Percentiles rank a stretch among this genome's conserved stretches.
Evolutionary conservation across 495 filamentous ascomycete genomes (phyloP).

Genomic region (Podospora sp.): DNA sequence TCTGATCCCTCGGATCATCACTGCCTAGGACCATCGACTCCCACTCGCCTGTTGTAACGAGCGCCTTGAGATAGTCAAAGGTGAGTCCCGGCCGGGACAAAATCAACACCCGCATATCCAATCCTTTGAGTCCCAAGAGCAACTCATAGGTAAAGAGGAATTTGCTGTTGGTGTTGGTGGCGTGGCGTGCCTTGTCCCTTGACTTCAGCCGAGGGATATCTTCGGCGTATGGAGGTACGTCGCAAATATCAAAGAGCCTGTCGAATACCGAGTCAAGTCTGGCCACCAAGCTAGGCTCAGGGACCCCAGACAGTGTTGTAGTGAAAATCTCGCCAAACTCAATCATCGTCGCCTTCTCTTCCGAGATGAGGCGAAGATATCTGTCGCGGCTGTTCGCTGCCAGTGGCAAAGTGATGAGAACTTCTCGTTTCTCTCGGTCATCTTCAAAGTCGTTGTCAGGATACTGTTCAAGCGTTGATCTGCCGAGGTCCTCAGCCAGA

Average conservation of each 20-base stretch:
- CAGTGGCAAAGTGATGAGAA: conserved; percentile 47
- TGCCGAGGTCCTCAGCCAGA: background rate
- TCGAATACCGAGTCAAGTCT: conserved; percentile 45
- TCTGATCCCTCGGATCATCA: conserved; percentile 1
- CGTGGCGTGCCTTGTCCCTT: conserved; percentile 40
- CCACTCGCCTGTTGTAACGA: conserved; percentile 35
- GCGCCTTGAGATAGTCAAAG: conserved; percentile 43
- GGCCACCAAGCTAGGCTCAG: conserved; percentile 30
- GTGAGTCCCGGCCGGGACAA: conserved; percentile 41
- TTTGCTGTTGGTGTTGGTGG: conserved; percentile 47
- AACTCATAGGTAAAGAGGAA: conserved; percentile 51
- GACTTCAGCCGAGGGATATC: conserved; percentile 33
- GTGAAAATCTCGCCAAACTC: conserved; percentile 39
- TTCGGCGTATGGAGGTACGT: conserved; percentile 45
- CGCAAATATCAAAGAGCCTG: conserved; percentile 44
- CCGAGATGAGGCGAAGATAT: conserved; percentile 44
- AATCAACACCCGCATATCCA: conserved; percentile 43
- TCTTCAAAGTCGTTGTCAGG: background rate
- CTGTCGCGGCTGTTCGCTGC: conserved; percentile 38
- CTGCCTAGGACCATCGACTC: conserved; percentile 26
- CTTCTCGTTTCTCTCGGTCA: conserved; percentile 25
- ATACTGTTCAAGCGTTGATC: background rate
- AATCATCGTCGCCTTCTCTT: conserved; percentile 39
- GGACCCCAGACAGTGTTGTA: conserved; percentile 20
- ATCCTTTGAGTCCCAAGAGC: conserved; percentile 34